Evolutionary conservation across 768 basidiomycete genomes (phyloP).

Genomic region (Paxillus ammoniavirescens): DNA sequence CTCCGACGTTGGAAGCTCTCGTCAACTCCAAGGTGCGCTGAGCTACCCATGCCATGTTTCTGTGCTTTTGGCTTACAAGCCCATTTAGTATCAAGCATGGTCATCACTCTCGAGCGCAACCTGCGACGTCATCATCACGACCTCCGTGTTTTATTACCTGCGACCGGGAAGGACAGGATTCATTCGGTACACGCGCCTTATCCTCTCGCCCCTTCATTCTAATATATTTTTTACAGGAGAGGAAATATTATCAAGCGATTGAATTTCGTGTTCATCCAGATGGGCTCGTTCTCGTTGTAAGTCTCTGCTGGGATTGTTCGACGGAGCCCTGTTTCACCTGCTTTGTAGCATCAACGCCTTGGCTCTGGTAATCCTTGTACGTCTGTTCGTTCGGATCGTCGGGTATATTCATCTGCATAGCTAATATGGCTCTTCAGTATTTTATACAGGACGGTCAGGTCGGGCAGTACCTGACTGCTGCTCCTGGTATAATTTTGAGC

Average conservation of each 20-base stretch:
- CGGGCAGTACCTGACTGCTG: constrained; percentile 5
- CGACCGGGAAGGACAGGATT: constrained; percentile 8
- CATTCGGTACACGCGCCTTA: constrained; percentile 8
- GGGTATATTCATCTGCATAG: background rate
- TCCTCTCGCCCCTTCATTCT: background rate
- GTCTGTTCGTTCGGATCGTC: background rate
- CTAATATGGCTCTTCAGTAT: constrained; percentile 12
- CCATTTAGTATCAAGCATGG: constrained; percentile 6
- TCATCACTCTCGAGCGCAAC: constrained; percentile 13
- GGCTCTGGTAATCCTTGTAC: constrained; percentile 11
- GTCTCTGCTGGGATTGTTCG: background rate
- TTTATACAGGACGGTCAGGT: constrained; percentile 4
- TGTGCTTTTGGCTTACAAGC: background rate
- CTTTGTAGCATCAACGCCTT: constrained; percentile 8
- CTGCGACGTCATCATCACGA: constrained; percentile 21
- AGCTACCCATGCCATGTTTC: background rate
- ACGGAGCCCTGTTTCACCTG: background rate
- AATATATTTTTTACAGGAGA: background rate
- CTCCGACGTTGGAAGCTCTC: too few species aligned
- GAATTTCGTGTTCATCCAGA: constrained; percentile 14
- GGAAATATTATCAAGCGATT: constrained; percentile 12
- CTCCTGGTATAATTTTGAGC: constrained; percentile 11
- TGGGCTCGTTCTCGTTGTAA: constrained; percentile 20
- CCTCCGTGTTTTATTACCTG: constrained; percentile 14
- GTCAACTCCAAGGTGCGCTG: too few species aligned